These are phyloP conservation scores for Aechmea fasciata DNA, from an alignment of 176 grass and related monocot genomes.

Conservation along the genomic window DNA sequence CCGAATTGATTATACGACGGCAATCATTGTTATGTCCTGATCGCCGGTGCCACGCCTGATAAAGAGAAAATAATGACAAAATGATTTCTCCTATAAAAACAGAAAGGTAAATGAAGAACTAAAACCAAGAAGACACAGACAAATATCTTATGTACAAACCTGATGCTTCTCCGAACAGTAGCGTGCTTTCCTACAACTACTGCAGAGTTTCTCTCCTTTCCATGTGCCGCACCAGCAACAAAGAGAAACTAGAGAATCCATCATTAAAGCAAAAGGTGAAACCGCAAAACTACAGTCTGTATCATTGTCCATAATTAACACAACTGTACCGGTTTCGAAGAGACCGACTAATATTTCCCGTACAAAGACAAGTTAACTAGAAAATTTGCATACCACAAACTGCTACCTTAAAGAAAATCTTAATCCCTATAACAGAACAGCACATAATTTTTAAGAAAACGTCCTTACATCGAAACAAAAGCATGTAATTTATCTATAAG, in stretches of 20 bases:
- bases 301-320: too few species aligned
- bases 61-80: slow-evolving; percentile 10
- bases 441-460: too few species aligned
- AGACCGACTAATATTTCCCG: not conserved
- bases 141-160: slow-evolving; percentile 31
- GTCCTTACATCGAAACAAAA: too few species aligned
- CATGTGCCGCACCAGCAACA: slow-evolving; percentile 96
- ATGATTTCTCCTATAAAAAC: not conserved
- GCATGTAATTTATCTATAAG: too few species aligned
- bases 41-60: slow-evolving; percentile 67
- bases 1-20: slow-evolving; percentile 36
- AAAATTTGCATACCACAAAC: not conserved
- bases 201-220: slow-evolving; percentile 84
- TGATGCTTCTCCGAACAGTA: slow-evolving; percentile 97
- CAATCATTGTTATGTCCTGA: slow-evolving; percentile 72
- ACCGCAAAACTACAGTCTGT: slow-evolving; percentile 1
- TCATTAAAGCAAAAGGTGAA: slow-evolving; percentile 6
- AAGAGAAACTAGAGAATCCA: slow-evolving; percentile 45
- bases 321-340: not conserved
- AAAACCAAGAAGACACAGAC: not conserved
- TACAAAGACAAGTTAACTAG: not conserved
- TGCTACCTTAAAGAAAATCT: not conserved
- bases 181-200: slow-evolving; percentile 60
- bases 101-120: slow-evolving; percentile 2
- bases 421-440: not conserved